These are phyloP conservation scores for Penicillium sp. DNA, from an alignment of 2,329 filamentous ascomycete species.

Conservation along the genomic window DNA sequence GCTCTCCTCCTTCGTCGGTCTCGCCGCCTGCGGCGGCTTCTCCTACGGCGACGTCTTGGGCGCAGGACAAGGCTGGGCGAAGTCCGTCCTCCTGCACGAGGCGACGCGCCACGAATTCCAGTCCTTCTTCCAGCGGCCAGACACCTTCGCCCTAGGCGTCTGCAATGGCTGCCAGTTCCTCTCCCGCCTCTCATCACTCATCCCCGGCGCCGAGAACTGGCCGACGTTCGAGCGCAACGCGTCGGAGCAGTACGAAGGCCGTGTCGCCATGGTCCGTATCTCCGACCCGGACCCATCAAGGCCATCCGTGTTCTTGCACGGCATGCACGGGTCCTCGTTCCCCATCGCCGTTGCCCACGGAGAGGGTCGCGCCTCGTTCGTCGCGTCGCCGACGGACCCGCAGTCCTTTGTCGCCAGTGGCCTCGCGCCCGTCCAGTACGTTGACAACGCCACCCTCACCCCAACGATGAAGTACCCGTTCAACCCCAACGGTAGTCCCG, in stretches of 20 bases:
- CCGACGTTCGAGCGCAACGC: conserved; percentile 84
- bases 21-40: conserved; percentile 96
- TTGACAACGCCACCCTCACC: conserved; percentile 74
- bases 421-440: conserved; percentile 78
- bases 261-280: conserved; percentile 83
- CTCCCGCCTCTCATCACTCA: conserved; percentile 78
- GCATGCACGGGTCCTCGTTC: conserved; percentile 80
- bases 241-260: conserved; percentile 87
- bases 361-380: conserved; percentile 81
- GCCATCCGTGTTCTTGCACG: conserved; percentile 84
- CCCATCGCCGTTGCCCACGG: conserved; percentile 91
- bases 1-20: conserved; percentile 79
- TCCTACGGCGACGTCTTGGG: conserved; percentile 92
- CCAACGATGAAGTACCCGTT: conserved; percentile 83
- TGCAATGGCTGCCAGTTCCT: conserved; percentile 99
- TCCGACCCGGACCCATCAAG: conserved; percentile 61
- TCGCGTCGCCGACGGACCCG: conserved; percentile 52
- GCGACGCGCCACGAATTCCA: conserved; percentile 78
- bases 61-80: conserved; percentile 96
- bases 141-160: conserved; percentile 91
- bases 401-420: conserved; percentile 65
- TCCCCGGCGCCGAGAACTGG: conserved; percentile 82
- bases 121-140: conserved; percentile 81
- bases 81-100: conserved; percentile 84
- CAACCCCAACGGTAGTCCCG: conserved; percentile 86